phyloP scores from a whole-genome alignment of 208 protist genomes.

The Trichomonas tenax region DNA sequence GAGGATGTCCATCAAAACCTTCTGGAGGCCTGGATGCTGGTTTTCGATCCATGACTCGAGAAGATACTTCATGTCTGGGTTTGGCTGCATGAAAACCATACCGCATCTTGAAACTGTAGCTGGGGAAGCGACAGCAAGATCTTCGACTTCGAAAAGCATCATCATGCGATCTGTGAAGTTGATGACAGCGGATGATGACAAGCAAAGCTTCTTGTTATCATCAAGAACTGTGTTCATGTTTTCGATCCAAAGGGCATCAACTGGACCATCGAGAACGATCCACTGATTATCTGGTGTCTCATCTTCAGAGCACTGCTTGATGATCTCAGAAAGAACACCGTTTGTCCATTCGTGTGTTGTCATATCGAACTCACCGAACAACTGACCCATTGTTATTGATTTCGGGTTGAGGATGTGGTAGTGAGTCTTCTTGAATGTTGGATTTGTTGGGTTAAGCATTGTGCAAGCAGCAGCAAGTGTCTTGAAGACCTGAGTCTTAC shows the following conservation, averaged over 20 bases:
- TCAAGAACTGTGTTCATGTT: slow-evolving; percentile 51
- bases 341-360: slow-evolving; percentile 73
- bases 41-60: slow-evolving; percentile 36
- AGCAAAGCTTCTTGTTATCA: slow-evolving; percentile 50
- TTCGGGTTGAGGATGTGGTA: slow-evolving; percentile 84
- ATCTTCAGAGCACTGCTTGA: neutral
- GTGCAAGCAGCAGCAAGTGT: slow-evolving; percentile 54
- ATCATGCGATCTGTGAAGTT: slow-evolving; percentile 44
- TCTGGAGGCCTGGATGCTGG: slow-evolving; percentile 32
- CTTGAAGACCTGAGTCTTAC: slow-evolving; percentile 73
- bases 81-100: slow-evolving; percentile 90
- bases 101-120: slow-evolving; percentile 65
- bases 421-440: slow-evolving; percentile 36
- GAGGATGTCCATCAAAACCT: slow-evolving; percentile 21
- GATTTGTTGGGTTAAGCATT: slow-evolving; percentile 23
- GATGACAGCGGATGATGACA: slow-evolving; percentile 51
- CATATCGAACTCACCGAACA: slow-evolving; percentile 82
- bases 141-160: slow-evolving; percentile 53
- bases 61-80: slow-evolving; percentile 34
- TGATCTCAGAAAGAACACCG: slow-evolving; percentile 29
- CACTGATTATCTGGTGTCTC: slow-evolving; percentile 48
- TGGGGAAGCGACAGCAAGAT: slow-evolving; percentile 56
- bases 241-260: slow-evolving; percentile 62
- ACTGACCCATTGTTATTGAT: slow-evolving; percentile 86
- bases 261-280: slow-evolving; percentile 84